These are phyloP conservation scores for Neopestalotiopsis rosae DNA, from an alignment of 2,329 filamentous ascomycete species.

Conservation along the genomic window DNA sequence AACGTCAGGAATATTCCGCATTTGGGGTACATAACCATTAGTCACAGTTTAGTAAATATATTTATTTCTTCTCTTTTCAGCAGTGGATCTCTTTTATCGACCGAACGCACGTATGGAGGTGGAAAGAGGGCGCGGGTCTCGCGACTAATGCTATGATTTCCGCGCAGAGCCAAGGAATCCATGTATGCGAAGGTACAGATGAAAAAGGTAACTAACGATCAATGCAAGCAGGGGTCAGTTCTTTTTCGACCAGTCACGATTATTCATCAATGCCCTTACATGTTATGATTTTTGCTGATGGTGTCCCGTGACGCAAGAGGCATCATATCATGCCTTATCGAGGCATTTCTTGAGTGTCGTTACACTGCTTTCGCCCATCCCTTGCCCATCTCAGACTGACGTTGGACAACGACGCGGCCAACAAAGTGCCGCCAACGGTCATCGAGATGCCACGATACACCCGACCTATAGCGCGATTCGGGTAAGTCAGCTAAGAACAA, in stretches of 20 bases:
- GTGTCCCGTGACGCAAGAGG: background rate
- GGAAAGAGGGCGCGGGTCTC: background rate
- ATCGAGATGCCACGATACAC: constrained; percentile 1
- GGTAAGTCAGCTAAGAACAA: constrained; percentile 3
- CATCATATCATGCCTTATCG: constrained; percentile 1
- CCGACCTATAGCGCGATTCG: background rate
- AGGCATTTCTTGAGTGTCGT: background rate
- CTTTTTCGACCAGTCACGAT: background rate
- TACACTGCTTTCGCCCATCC: background rate
- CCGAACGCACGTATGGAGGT: background rate
- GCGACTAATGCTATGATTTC: constrained; percentile 1
- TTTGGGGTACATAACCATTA: background rate
- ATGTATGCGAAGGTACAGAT: background rate
- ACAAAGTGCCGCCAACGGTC: background rate
- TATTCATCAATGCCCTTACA: background rate
- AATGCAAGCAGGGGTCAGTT: background rate
- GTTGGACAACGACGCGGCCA: background rate
- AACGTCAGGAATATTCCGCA: background rate
- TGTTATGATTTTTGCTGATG: background rate
- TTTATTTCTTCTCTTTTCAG: background rate
- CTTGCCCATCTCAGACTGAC: background rate
- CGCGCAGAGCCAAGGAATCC: background rate
- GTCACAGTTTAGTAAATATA: background rate
- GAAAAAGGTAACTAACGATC: background rate
- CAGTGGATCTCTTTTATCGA: background rate